Evolutionary conservation across 768 basidiomycete species (phyloP), one percentile per base, ranked within the genome.

Genomic region (Tulasnella sp.): DNA sequence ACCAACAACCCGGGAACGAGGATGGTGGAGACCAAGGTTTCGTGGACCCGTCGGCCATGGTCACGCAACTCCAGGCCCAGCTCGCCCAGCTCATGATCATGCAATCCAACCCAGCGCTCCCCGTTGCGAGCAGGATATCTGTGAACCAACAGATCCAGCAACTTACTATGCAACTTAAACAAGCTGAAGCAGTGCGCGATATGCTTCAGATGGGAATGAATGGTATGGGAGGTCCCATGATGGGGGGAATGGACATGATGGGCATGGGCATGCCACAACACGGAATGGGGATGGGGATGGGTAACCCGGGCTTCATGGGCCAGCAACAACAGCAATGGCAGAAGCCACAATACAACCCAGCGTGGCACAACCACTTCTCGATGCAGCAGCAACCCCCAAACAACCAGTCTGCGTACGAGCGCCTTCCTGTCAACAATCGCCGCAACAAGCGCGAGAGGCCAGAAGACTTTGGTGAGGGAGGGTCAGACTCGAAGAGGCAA

Each of bases 341-440:
- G 61, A 83, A 82, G 79, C 81, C 81, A 79, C 83, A 86, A 46
- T 88, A 86, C 78, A 86, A 86, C 79, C 83, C 86, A 84, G 86
- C 82, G 48, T 88, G 86, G 85, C 84, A 86, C 80, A 87, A 86
- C 81, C 86, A 87, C 78, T 92, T 87, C 82, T 81, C 87, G 70
- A 89, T 88, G 79, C 91, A 93, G 81, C 91, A 93, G 81, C 91
- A 92, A 83, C 87, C 88, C 40, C 87, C 88, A 73, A 87, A 87
- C 7, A 90, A 90, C 82, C 93, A 95, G 80, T 94, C 93, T 7
- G 92, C 93, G n/a, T 95, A 95, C 83, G 94, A 95, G 83, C 87
- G 94, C 46, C 82, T 94, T 72, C 93, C 93, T 40, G 84, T 95
- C 75, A 95, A 94, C 82, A 93, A 93, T 81, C 87, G 93, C 78